Conservation (phyloP, 176 grass and related monocot genomes). For the Avena eriantha region DNA sequence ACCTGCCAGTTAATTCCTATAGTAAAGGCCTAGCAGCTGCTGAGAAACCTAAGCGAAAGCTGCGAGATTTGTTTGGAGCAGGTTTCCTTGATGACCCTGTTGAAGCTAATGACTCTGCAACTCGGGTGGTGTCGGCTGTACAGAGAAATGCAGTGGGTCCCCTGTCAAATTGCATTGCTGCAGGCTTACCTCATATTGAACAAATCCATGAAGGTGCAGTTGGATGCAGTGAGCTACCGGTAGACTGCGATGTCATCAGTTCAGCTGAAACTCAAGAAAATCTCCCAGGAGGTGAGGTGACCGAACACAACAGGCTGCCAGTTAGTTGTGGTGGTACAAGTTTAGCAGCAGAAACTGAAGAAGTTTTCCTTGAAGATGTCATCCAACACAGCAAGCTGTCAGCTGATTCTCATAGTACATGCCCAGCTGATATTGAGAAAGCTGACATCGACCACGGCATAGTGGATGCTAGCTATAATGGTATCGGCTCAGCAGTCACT, state of each 20-base stretch:
- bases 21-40: background rate
- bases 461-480: background rate
- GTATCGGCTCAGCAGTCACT: slow-evolving; percentile 16
- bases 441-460: background rate
- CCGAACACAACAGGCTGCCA: background rate
- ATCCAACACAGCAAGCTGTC: background rate
- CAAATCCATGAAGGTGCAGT: background rate
- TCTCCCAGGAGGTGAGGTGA: background rate
- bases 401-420: background rate
- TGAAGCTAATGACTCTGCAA: slow-evolving; percentile 4
- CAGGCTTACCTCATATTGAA: slow-evolving; percentile 7
- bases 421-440: background rate
- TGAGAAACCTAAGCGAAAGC: background rate
- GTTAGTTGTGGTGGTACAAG: background rate
- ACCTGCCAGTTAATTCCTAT: background rate
- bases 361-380: background rate
- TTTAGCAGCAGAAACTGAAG: slow-evolving; percentile 10
- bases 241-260: background rate
- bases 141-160: slow-evolving; percentile 1
- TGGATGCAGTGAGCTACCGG: background rate
- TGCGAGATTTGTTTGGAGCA: background rate
- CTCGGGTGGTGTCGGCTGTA: background rate
- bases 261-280: slow-evolving; percentile 6
- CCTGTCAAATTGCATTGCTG: background rate
- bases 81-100: background rate